Evolutionary conservation across 2,329 filamentous ascomycete species (phyloP).

Genomic region (Scedosporium boydii): DNA sequence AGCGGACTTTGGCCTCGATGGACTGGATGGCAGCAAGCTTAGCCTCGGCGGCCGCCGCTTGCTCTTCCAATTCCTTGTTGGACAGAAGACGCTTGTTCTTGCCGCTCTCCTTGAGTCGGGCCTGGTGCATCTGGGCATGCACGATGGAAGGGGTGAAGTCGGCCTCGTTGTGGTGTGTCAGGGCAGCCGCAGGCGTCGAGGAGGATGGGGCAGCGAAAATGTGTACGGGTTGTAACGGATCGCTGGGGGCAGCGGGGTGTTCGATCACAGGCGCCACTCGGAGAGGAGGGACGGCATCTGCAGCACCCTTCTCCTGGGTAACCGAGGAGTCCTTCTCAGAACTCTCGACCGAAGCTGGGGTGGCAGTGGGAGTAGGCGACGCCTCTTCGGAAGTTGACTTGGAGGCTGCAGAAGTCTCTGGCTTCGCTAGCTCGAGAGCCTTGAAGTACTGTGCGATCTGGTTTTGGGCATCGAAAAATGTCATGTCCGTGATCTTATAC

Average conservation of each 20-base stretch:
- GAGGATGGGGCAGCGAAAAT: slow-evolving; percentile 71
- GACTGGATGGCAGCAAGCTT: slow-evolving; percentile 56
- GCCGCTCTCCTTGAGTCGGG: slow-evolving; percentile 47
- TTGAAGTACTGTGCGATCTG: slow-evolving; percentile 72
- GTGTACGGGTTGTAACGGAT: slow-evolving; percentile 44
- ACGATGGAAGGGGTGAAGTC: slow-evolving; percentile 69
- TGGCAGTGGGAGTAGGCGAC: neutral
- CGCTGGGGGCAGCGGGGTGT: slow-evolving; percentile 11
- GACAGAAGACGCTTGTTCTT: slow-evolving; percentile 73
- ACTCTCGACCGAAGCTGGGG: slow-evolving; percentile 3
- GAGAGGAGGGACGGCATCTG: slow-evolving; percentile 1
- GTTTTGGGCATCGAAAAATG: slow-evolving; percentile 75
- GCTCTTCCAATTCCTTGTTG: slow-evolving; percentile 69
- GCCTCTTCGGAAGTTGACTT: neutral
- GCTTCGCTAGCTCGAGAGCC: slow-evolving; percentile 16
- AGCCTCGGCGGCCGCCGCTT: slow-evolving; percentile 55
- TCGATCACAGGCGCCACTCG: slow-evolving; percentile 6
- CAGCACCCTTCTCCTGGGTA: slow-evolving; percentile 11
- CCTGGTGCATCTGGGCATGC: slow-evolving; percentile 68
- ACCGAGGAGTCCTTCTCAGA: slow-evolving; percentile 8
- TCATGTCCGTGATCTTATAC: slow-evolving; percentile 67
- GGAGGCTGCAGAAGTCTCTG: slow-evolving; percentile 8
- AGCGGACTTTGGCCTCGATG: slow-evolving; percentile 70
- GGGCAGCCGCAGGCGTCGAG: slow-evolving; percentile 65
- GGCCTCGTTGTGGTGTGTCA: slow-evolving; percentile 46